phyloP scores from a whole-genome alignment of 2,329 filamentous ascomycete genomes.

The Trichoderma sp. region DNA sequence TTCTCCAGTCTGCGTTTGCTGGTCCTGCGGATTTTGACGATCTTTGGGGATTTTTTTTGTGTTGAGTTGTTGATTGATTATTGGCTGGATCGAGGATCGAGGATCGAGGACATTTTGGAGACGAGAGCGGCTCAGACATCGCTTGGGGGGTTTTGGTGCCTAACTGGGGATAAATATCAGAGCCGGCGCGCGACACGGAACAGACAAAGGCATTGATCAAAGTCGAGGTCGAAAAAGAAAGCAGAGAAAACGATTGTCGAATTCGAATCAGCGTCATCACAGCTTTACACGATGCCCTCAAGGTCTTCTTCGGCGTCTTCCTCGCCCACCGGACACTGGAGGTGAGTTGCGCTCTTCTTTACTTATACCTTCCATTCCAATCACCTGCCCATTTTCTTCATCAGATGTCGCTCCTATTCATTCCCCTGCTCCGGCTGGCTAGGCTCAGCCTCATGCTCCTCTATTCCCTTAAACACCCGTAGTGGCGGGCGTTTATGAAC shows the following conservation, averaged over 20 bases:
- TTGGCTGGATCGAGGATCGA: not conserved
- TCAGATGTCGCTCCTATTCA: not conserved
- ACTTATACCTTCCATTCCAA: not conserved
- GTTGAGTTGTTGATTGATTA: not conserved
- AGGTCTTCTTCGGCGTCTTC: constrained; percentile 15
- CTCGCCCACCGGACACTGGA: constrained; percentile 14
- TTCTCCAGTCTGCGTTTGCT: not conserved
- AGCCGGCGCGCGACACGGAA: not conserved
- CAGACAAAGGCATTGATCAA: not conserved
- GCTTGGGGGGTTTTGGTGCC: constrained; percentile 4
- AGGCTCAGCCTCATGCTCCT: not conserved
- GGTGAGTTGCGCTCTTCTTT: constrained; percentile 14
- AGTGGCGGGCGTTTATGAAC: not conserved
- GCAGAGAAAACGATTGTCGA: not conserved
- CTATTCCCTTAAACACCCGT: not conserved
- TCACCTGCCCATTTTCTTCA: not conserved
- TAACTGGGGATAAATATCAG: constrained; percentile 19
- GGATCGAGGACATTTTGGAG: not conserved
- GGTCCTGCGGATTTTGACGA: constrained; percentile 5
- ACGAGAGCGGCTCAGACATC: not conserved
- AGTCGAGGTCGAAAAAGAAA: not conserved
- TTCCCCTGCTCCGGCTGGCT: not conserved
- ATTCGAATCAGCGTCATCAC: not conserved
- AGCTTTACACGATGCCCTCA: not conserved
- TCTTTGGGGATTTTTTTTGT: not conserved